Evolutionary conservation across 176 grass and related monocot genomes (phyloP).

Genomic region (Cymbopogon citratus): DNA sequence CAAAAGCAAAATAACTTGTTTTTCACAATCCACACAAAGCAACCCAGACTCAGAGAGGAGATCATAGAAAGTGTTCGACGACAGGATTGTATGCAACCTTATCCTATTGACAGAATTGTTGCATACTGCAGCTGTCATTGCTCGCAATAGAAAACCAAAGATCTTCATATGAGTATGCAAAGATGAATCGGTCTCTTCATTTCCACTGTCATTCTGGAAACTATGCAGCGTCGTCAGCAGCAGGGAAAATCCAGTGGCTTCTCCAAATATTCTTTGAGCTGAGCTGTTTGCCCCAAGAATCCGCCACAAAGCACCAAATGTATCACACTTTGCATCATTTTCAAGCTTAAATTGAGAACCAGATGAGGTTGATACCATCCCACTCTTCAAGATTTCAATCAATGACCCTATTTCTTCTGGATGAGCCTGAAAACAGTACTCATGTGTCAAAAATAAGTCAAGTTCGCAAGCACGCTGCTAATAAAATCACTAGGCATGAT

Average conservation of each 20-base stretch:
- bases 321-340: constrained; percentile 87
- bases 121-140: constrained; percentile 84
- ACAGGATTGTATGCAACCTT: constrained; percentile 80
- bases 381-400: constrained; percentile 93
- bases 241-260: constrained; percentile 98
- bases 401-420: constrained; percentile 90
- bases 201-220: constrained; percentile 66
- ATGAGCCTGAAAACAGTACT: constrained; percentile 70
- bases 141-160: constrained; percentile 84
- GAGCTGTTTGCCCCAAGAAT: constrained; percentile 84
- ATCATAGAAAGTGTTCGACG: constrained; percentile 91
- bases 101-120: constrained; percentile 91
- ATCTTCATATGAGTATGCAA: constrained; percentile 68
- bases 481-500: constrained; percentile 2
- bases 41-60: constrained; percentile 89
- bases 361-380: constrained; percentile 78
- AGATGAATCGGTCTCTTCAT: constrained; percentile 40
- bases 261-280: constrained; percentile 89
- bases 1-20: constrained; percentile 87
- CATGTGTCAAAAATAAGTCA: constrained; percentile 20
- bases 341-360: constrained; percentile 94
- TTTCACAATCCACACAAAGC: constrained; percentile 92
- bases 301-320: constrained; percentile 90
- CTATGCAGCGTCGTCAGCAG: constrained; percentile 80
- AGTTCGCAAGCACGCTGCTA: constrained; percentile 4